A percentile compares a stretch with the other conserved stretches of the same genome.
These are phyloP conservation scores for Saturnispora diversa DNA, from an alignment of 805 yeast species.

Conservation along the genomic window DNA sequence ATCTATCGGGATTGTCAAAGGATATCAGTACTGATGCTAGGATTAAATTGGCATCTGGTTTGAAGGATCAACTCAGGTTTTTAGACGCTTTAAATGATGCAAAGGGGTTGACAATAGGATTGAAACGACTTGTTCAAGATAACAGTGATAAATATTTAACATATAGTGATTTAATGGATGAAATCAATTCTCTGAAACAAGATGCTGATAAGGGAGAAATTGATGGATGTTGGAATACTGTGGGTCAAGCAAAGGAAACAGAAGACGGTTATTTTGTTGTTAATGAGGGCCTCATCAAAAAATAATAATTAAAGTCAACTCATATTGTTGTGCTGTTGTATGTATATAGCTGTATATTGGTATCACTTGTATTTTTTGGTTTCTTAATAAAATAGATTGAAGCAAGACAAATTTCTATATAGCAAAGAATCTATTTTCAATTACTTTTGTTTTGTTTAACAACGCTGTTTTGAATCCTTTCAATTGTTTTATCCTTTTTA, in stretches of 20 bases:
- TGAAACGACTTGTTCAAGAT: constrained; percentile 27
- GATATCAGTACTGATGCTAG: constrained; percentile 25
- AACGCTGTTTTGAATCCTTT: constrained; percentile 29
- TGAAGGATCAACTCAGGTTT: constrained; percentile 44
- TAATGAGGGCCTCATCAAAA: constrained; percentile 39
- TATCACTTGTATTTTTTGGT: background rate
- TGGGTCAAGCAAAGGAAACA: constrained; percentile 27
- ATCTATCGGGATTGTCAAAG: constrained; percentile 42
- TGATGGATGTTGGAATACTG: constrained; percentile 36
- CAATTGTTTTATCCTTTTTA: constrained; percentile 51
- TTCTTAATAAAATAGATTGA: too few species aligned
- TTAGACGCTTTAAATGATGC: constrained; percentile 37
- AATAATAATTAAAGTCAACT: constrained; percentile 22
- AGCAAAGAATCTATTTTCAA: too few species aligned
- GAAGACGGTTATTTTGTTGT: constrained; percentile 36
- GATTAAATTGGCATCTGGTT: constrained; percentile 26
- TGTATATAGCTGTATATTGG: background rate
- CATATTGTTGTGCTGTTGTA: too few species aligned
- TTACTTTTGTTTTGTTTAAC: constrained; percentile 7
- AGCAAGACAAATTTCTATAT: too few species aligned
- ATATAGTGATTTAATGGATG: constrained; percentile 26
- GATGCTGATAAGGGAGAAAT: constrained; percentile 34
- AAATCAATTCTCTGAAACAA: constrained; percentile 20
- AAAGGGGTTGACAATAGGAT: constrained; percentile 16
- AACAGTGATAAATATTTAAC: constrained; percentile 19